These are phyloP conservation scores for Lipomyces oligophaga DNA, from an alignment of 805 yeast species.

Conservation along the genomic window DNA sequence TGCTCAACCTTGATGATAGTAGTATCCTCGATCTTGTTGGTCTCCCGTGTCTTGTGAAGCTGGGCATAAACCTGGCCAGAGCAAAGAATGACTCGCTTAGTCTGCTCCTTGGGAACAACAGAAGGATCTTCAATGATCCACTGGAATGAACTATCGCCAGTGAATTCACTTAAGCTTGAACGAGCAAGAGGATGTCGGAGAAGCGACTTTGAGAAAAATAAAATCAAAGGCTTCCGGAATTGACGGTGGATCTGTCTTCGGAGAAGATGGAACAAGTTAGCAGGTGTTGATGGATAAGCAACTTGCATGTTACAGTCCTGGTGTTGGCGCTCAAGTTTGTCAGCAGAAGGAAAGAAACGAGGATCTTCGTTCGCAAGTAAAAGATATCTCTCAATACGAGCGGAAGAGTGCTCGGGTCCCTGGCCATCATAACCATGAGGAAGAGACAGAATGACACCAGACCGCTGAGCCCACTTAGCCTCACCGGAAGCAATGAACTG, in stretches of 20 bases:
- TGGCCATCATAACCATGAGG: constrained; percentile 99
- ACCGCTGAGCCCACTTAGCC: constrained; percentile 98
- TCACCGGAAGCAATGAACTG: constrained; percentile 97
- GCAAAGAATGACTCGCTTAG: constrained; percentile 79
- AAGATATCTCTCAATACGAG: constrained; percentile 93
- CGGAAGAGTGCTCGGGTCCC: constrained; percentile 99
- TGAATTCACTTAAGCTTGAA: constrained; percentile 76
- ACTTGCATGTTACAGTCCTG: constrained; percentile 98
- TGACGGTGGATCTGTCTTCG: constrained; percentile 99
- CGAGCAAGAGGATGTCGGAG: constrained; percentile 97
- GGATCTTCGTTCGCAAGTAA: constrained; percentile 95
- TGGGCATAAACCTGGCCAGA: constrained; percentile 95
- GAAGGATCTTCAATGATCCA: constrained; percentile 94
- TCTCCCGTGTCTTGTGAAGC: constrained; percentile 80
- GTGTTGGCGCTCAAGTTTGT: constrained; percentile 91
- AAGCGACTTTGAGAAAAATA: constrained; percentile 88
- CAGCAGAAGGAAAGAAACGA: constrained; percentile 84
- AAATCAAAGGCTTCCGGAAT: constrained; percentile 77
- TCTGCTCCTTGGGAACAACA: constrained; percentile 68
- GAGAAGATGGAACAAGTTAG: constrained; percentile 90
- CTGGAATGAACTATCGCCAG: constrained; percentile 86
- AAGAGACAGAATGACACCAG: constrained; percentile 88
- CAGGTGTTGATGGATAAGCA: constrained; percentile 97
- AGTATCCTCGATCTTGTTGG: constrained; percentile 70
- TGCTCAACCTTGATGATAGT: constrained; percentile 90